These are phyloP conservation scores for Fusarium musae DNA, from an alignment of 2,329 filamentous ascomycete species.

Conservation along the genomic window DNA sequence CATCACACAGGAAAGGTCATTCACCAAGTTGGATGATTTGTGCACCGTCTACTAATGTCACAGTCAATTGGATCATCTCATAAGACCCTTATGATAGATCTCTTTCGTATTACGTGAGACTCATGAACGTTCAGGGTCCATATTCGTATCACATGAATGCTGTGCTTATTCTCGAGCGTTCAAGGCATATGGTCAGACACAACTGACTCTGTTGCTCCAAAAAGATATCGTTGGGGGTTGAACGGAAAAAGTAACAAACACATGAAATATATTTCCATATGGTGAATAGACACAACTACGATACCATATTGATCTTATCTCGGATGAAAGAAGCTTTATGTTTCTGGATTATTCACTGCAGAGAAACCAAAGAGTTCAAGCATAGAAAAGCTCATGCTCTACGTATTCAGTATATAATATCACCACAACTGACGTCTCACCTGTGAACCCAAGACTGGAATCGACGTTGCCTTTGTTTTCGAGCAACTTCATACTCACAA, in stretches of 20 bases:
- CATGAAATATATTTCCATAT: no score
- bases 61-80: background rate
- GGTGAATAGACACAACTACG: background rate
- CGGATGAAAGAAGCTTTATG: no score
- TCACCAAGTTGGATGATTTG: background rate
- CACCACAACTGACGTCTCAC: background rate
- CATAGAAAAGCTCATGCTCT: background rate
- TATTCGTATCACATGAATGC: background rate
- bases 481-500: background rate
- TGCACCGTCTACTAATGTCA: background rate
- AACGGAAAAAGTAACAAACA: background rate
- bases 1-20: background rate
- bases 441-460: background rate
- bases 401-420: no score
- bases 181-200: background rate
- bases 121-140: background rate
- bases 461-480: background rate
- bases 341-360: background rate
- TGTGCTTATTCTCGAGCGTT: background rate
- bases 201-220: background rate
- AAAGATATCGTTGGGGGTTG: background rate
- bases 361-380: background rate
- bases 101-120: background rate
- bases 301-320: background rate
- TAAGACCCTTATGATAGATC: background rate